phyloP scores from a whole-genome alignment of 129 eudicot species.

The Centrapalus pauciflorus region DNA sequence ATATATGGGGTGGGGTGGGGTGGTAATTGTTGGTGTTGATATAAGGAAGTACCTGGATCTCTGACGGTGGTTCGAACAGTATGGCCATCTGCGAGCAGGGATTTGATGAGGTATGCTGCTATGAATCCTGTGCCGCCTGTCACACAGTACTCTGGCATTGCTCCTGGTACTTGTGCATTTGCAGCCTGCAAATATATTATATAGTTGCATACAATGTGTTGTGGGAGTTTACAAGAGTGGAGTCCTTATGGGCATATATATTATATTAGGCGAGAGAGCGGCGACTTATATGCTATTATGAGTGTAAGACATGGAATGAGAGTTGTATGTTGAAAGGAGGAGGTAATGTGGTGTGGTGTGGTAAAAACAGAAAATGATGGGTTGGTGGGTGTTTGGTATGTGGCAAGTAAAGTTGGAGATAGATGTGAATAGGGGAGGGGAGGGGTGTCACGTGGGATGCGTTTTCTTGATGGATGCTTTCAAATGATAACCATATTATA shows the following conservation, averaged over 20 bases:
- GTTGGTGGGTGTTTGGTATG: conserved; percentile 19
- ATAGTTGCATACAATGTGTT: too few species aligned
- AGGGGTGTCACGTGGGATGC: neutral
- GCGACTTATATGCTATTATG: neutral
- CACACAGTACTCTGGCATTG: conserved; percentile 78
- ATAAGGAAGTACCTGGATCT: conserved; percentile 56
- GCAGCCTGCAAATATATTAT: neutral
- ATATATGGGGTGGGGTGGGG: too few species aligned
- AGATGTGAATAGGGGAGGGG: too few species aligned
- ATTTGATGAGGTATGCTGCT: conserved; percentile 66
- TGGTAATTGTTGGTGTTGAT: neutral
- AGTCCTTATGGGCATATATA: neutral
- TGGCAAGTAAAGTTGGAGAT: neutral
- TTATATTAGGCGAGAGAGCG: neutral
- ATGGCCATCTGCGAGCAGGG: conserved; percentile 59
- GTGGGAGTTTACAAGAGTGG: neutral
- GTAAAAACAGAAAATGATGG: too few species aligned
- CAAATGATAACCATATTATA: too few species aligned
- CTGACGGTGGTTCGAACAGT: conserved; percentile 67
- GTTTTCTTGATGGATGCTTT: too few species aligned
- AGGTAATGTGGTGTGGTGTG: neutral
- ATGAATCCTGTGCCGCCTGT: conserved; percentile 93
- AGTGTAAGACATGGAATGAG: neutral
- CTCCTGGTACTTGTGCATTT: conserved; percentile 1
- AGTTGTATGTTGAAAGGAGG: neutral